phyloP scores from a whole-genome alignment of 1,284 basidiomycete species.

The Fistulina hepatica region DNA sequence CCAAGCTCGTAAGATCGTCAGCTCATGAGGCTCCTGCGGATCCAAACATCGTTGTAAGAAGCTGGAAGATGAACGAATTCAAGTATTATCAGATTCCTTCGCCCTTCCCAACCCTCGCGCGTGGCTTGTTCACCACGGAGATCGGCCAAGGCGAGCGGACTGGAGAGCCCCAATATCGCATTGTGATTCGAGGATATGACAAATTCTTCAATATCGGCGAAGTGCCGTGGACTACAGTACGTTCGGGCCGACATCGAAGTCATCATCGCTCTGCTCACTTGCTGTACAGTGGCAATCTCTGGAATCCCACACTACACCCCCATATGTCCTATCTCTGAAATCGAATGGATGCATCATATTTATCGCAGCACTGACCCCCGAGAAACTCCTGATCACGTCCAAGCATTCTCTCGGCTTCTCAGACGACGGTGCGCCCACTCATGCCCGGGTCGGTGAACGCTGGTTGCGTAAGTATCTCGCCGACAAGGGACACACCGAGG shows the following conservation, averaged over 20 bases:
- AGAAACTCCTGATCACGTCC: constrained; percentile 77
- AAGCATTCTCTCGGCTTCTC: constrained; percentile 66
- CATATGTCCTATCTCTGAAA: constrained; percentile 88
- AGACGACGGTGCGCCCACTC: constrained; percentile 36
- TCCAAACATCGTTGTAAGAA: constrained; percentile 45
- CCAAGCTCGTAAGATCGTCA: constrained; percentile 50
- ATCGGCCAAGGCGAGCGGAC: constrained; percentile 12
- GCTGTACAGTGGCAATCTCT: constrained; percentile 66
- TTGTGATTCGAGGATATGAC: constrained; percentile 91
- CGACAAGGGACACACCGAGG: constrained; percentile 54
- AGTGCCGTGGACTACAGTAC: constrained; percentile 86
- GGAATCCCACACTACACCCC: constrained; percentile 58
- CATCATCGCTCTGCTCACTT: constrained; percentile 4
- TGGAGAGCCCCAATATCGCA: constrained; percentile 50
- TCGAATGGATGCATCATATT: constrained; percentile 99
- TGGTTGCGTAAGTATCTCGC: constrained; percentile 78
- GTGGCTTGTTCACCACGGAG: constrained; percentile 71
- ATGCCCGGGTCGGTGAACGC: constrained; percentile 69
- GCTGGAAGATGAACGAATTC: constrained; percentile 96
- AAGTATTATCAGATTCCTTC: constrained; percentile 84
- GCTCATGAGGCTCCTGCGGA: constrained; percentile 45
- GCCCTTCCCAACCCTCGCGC: constrained; percentile 84
- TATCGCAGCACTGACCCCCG: constrained; percentile 74
- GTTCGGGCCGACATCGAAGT: constrained; percentile 21
- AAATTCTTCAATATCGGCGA: constrained; percentile 99